Base-by-base conservation (phyloP, 352 stramenopile genomes). In the Thraustotheca clavata region DNA sequence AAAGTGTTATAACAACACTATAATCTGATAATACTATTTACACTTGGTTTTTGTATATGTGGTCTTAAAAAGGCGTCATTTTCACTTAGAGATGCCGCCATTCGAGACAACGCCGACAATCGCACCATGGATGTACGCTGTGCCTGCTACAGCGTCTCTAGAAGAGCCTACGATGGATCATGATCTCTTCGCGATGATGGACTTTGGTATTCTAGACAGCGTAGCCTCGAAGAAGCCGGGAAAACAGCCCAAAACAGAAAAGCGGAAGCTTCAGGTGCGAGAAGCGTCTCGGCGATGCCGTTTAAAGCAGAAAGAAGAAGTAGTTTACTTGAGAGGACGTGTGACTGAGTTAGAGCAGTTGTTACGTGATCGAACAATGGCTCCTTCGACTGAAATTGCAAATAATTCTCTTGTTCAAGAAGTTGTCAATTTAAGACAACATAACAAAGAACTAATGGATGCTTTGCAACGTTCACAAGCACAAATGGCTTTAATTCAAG, bases 291-390 rank as follows among this genome's bases (percentile, higher is more conserved):
- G 57, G 12, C 57, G 57, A 24, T 55, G 57, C 22, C 57, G 57
- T 32, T 24, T 65, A 22, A 65, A 65, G 36, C 57, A 65, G 27
- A 65, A 65, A 46, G 57, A 65, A 32, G 57, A 65, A 41, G 57
- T 65, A 24, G n/a, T 46, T 33, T 65, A 65, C 41, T 32, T 65
- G 16, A 27, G 57, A 16, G 18, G 16, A n/a, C 57, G 57, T 22
- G 57, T 65, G 12, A 22, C 27, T 5, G 57, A 65, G 24, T 36
- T 65, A n/a, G 57, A 65, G 27, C 57, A 54, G 32, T n/a, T 65
- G 29, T 9, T 65, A 20, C 57, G 57, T 20, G 57, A 65, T 32
- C 38, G 32, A 38, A 18, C 40, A 3, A 33, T 34, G 18, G 36
- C 38, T 31, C 32, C 57, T 6, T n/a, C 55, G 4, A 7, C 50